Conservation (phyloP, 2,329 filamentous ascomycete species). For the Diaporthe nobilis region DNA sequence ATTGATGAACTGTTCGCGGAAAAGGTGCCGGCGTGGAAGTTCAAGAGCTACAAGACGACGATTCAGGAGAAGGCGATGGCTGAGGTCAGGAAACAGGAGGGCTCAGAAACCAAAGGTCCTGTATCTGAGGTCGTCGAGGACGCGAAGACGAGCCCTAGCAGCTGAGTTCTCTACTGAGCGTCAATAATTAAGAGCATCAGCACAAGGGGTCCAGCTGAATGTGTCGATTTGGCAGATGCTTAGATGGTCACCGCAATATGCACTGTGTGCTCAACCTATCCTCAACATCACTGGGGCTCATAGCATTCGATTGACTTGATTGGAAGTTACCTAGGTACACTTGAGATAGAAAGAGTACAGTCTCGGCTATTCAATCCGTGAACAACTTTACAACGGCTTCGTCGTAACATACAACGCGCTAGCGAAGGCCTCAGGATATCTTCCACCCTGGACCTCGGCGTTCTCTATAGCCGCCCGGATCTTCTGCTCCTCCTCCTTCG, state of each 20-base stretch:
- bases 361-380: background rate
- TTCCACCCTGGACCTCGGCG: slow-evolving; percentile 1
- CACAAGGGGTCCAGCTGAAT: too few relatives aligned
- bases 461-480: slow-evolving; percentile 32
- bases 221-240: background rate
- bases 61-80: slow-evolving; percentile 47
- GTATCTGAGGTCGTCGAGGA: slow-evolving; percentile 42
- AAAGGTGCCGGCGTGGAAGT: slow-evolving; percentile 47
- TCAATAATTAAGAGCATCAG: too few relatives aligned
- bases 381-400: slow-evolving; percentile 2
- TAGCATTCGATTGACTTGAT: too few relatives aligned
- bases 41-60: slow-evolving; percentile 48
- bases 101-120: slow-evolving; percentile 30
- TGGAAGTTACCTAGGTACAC: too few relatives aligned
- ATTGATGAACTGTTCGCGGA: slow-evolving; percentile 52
- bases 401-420: slow-evolving; percentile 8
- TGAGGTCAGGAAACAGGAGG: slow-evolving; percentile 43
- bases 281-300: too few relatives aligned
- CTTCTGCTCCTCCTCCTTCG: slow-evolving; percentile 33
- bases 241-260: background rate
- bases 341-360: background rate
- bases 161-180: background rate
- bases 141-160: background rate
- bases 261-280: background rate
- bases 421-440: slow-evolving; percentile 14